These are phyloP conservation scores for Dactylellina cionopaga DNA, from an alignment of 2,329 filamentous ascomycete genomes.

Conservation along the genomic window DNA sequence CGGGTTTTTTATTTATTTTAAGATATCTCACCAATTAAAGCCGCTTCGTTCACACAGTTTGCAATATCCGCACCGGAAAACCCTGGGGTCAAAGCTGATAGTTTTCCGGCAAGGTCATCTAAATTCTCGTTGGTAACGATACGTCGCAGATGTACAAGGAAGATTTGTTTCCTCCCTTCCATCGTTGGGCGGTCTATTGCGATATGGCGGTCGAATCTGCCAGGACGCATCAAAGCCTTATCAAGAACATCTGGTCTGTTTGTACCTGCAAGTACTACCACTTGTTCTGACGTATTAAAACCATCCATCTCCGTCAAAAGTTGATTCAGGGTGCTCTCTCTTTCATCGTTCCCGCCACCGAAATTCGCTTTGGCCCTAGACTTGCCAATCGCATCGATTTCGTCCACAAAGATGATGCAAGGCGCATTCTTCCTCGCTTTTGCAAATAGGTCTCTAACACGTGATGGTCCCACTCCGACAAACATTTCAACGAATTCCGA, in stretches of 20 bases:
- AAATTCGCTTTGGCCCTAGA: constrained; percentile 84
- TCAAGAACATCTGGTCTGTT: constrained; percentile 95
- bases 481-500: constrained; percentile 99
- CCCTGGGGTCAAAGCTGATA: constrained; percentile 91
- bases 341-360: constrained; percentile 93
- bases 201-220: constrained; percentile 96
- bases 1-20: neutral
- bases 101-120: constrained; percentile 84
- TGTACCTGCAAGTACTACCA: constrained; percentile 95
- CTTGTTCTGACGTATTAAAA: constrained; percentile 61
- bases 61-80: constrained; percentile 98
- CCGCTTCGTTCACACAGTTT: constrained; percentile 97
- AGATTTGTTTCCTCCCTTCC: constrained; percentile 95
- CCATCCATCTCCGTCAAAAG: constrained; percentile 98
- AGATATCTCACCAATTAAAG: constrained; percentile 80
- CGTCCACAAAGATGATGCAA: constrained; percentile 99
- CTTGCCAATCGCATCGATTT: constrained; percentile 97
- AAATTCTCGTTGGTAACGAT: constrained; percentile 92
- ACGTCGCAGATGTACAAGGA: constrained; percentile 91
- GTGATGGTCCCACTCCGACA: constrained; percentile 94
- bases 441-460: constrained; percentile 92
- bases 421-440: constrained; percentile 95
- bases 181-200: constrained; percentile 94
- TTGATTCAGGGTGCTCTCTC: constrained; percentile 96
- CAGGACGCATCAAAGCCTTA: constrained; percentile 93